These are phyloP conservation scores for Hypoxylon sp. DNA, from an alignment of 2,329 filamentous ascomycete species.

Conservation along the genomic window DNA sequence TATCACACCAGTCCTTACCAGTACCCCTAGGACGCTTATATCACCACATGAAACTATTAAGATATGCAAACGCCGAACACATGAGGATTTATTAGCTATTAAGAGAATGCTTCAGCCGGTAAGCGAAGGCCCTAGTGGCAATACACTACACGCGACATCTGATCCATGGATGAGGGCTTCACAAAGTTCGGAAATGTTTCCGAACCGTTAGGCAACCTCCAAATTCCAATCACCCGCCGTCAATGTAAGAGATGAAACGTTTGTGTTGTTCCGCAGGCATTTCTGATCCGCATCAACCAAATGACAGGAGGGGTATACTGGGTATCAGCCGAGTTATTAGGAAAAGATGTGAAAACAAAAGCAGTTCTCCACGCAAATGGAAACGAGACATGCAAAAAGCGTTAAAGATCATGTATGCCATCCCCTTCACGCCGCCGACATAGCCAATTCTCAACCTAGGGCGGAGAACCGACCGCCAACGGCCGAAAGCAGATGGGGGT, in stretches of 20 bases:
- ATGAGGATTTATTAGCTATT: conserved; percentile 48
- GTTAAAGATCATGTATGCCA: conserved; percentile 45
- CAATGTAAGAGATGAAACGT: conserved; percentile 32
- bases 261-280: conserved; percentile 38
- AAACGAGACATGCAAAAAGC: conserved; percentile 47
- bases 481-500: conserved; percentile 43
- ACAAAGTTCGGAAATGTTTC: conserved; percentile 24
- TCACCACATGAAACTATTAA: too few relatives aligned
- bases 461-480: conserved; percentile 34
- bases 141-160: conserved; percentile 35
- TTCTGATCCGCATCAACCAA: conserved; percentile 41
- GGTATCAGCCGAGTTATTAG: conserved; percentile 48
- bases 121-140: conserved; percentile 40
- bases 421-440: conserved; percentile 37
- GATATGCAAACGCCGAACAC: conserved; percentile 29
- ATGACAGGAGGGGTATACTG: conserved; percentile 49
- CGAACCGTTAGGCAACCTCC: conserved; percentile 19
- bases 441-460: conserved; percentile 34
- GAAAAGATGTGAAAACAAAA: conserved; percentile 44
- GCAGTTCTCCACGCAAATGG: conserved; percentile 41
- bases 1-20: too few relatives aligned
- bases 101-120: conserved; percentile 42
- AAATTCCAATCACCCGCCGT: conserved; percentile 28
- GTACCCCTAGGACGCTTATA: too few relatives aligned
- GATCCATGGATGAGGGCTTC: conserved; percentile 33